phyloP scores from a whole-genome alignment of 1,284 basidiomycete genomes.

The Cronartium quercuum region DNA sequence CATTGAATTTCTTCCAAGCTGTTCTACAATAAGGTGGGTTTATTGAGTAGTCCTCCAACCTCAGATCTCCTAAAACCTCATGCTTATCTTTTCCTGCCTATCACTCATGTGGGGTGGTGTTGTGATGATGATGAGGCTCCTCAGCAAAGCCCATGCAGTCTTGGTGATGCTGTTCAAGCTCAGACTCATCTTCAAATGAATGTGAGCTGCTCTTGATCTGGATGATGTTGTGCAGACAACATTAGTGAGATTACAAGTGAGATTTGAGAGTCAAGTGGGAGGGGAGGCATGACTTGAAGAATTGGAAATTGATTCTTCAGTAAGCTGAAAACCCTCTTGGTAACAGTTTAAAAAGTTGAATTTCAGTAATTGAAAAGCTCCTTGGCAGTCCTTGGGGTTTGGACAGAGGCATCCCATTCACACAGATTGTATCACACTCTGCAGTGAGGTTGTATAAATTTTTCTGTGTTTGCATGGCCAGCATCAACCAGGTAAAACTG shows the following conservation, averaged over 20 bases:
- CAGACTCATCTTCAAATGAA: not conserved
- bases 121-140: too few species aligned
- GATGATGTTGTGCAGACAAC: not conserved
- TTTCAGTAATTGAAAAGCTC: not conserved
- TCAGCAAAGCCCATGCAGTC: too few species aligned
- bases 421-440: constrained; percentile 50
- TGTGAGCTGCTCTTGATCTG: not conserved
- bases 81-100: too few species aligned
- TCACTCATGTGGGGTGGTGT: too few species aligned
- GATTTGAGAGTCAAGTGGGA: not conserved
- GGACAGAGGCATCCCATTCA: constrained; percentile 46
- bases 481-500: not conserved
- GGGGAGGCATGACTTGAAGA: not conserved
- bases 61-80: too few species aligned
- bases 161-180: too few species aligned
- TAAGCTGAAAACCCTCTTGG: not conserved
- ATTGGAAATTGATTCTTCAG: not conserved
- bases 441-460: constrained; percentile 46
- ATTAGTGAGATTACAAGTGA: not conserved
- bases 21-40: too few species aligned
- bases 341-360: not conserved
- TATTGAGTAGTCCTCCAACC: too few species aligned
- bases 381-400: not conserved
- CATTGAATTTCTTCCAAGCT: too few species aligned
- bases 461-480: not conserved